phyloP scores from a whole-genome alignment of 768 basidiomycete species.

The Mycena olivaceomarginata region DNA sequence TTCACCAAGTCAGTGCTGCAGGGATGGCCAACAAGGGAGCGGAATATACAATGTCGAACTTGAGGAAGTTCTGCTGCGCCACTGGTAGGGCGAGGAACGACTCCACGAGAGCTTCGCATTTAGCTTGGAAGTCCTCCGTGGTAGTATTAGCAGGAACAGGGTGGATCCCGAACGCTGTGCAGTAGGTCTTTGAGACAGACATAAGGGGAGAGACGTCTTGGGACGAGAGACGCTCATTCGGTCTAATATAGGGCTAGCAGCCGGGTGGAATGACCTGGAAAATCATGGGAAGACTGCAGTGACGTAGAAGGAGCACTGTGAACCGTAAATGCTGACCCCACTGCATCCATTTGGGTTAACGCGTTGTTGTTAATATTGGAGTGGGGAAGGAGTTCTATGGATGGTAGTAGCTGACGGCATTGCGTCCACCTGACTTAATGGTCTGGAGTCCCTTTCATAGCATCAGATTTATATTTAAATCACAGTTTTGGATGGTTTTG shows the following conservation, averaged over 20 bases:
- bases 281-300: too few species aligned
- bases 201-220: conserved; percentile 7
- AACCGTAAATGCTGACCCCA: too few species aligned
- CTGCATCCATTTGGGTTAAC: too few species aligned
- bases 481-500: too few species aligned
- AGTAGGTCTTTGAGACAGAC: conserved; percentile 19
- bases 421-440: too few species aligned
- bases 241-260: conserved; percentile 5
- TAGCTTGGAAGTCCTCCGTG: conserved; percentile 4
- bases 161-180: conserved; percentile 13
- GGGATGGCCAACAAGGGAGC: not conserved
- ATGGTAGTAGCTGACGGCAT: too few species aligned
- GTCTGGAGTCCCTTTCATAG: too few species aligned
- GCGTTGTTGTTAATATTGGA: too few species aligned
- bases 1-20: conserved; percentile 3
- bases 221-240: not conserved
- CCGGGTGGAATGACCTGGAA: too few species aligned
- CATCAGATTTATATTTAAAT: too few species aligned
- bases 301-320: too few species aligned
- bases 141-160: conserved; percentile 15
- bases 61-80: conserved; percentile 20
- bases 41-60: conserved; percentile 26
- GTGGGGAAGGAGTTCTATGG: too few species aligned
- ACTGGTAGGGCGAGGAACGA: conserved; percentile 14
- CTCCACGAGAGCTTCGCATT: conserved; percentile 24